Base-by-base conservation (phyloP, 2,329 filamentous ascomycete genomes). In the Fusarium setosum region DNA sequence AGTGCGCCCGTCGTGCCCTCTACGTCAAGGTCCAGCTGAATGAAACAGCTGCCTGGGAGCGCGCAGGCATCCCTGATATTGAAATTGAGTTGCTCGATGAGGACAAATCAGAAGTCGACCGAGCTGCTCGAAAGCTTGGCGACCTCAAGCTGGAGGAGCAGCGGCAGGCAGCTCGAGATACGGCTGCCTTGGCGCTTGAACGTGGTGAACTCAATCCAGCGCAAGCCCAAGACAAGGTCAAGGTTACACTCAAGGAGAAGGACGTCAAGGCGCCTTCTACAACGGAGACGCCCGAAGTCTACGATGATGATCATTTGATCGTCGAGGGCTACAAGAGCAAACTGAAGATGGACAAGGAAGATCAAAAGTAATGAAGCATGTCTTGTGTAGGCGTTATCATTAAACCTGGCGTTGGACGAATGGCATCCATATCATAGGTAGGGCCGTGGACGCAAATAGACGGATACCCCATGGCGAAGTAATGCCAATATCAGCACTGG, bases 1-100 rank as follows among this genome's bases (percentile, higher is more conserved):
- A 84, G 35, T 99, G 96, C 79, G 92, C 92, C 3, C 87, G 88
- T 66, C 86, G 92, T 47, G 94, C 92, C 3, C 83, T 97, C 67
- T 97, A 94, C 77, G 84, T 98, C 70, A 92, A 94, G 73, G 92
- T 96, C 21, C 96, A 99, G 82, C 86, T 98, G 35, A 90, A 87
- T 67, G 92, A 96, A 74, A 90, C 91, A 63, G 93, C 94, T 0
- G 92, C 92, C 0, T 97, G 94, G 93, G 88, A 96, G 77, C 85
- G 94, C 51, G 86, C 86, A 6, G 88, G 86, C 4, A 84, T 84
- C 26, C 80, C 80, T 2, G 82, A 84, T 18, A 83, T 86, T 37
- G 75, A 82, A 40, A 86, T 93, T 63, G 84, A 90, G 32, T 73
- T 93, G 32, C 76, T 91, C 2, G 88, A 93, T 53, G 93, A 96